phyloP scores from a whole-genome alignment of 2,329 filamentous ascomycete genomes.

The Diaporthe sp. region DNA sequence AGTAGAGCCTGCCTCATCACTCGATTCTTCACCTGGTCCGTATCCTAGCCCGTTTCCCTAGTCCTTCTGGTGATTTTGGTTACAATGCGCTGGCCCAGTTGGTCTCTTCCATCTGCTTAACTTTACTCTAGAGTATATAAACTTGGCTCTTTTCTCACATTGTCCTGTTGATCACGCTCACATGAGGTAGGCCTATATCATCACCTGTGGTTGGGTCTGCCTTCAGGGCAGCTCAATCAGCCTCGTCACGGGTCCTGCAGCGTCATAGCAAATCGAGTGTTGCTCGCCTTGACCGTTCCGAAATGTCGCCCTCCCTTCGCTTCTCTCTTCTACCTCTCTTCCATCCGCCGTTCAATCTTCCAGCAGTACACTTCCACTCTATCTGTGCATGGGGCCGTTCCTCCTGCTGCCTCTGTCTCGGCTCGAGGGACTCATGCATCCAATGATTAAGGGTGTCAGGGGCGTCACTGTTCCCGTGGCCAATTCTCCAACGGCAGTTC shows the following conservation, averaged over 20 bases:
- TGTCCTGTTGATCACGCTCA: too few relatives aligned
- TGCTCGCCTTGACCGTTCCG: neutral
- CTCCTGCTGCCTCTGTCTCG: neutral
- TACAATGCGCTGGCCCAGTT: neutral
- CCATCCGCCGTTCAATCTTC: neutral
- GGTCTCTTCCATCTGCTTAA: neutral
- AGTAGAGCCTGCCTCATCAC: neutral
- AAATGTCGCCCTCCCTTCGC: neutral
- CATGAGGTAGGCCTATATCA: neutral
- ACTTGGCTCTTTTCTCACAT: neutral
- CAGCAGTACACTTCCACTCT: neutral
- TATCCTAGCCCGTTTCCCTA: neutral
- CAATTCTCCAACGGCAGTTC: slow-evolving; percentile 11
- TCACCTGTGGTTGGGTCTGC: neutral
- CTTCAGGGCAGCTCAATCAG: neutral
- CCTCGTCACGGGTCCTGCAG: neutral
- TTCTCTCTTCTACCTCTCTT: neutral
- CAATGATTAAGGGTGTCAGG: neutral
- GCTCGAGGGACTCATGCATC: neutral
- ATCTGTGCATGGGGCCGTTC: neutral
- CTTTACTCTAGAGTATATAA: too few relatives aligned
- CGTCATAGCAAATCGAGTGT: neutral
- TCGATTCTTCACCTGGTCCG: neutral
- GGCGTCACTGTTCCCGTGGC: neutral
- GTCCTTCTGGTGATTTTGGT: neutral